Evolutionary conservation across 2,329 filamentous ascomycete genomes (phyloP), one percentile per base, ranked within the genome.

Genomic region (Nigrograna mackinnonii): DNA sequence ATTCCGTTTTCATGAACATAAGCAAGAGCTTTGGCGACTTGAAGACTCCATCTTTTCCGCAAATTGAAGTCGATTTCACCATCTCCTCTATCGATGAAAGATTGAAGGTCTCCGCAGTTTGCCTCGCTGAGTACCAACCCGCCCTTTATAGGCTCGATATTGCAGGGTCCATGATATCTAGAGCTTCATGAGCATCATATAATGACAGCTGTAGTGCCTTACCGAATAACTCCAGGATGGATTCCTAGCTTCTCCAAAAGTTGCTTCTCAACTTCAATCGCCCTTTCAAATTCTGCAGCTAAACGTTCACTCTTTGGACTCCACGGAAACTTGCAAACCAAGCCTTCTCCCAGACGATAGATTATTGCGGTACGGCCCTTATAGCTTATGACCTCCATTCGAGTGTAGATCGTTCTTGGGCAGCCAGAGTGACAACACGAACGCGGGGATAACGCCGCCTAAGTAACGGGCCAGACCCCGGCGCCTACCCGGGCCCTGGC

Each of bases 161-260:
- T n/a, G n/a, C 46, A 51, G 21, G 35, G 43, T 32, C 47, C 35
- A 28, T 47, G 42, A 22, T 48, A 22, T 37, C 48, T 44, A 33
- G 24, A 39, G 32, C 41, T 44, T 24, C n/a, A n/a, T n/a, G n/a
- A n/a, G n/a, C n/a, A n/a, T n/a, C n/a, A n/a, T n/a, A n/a, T n/a
- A n/a, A n/a, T n/a, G n/a, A n/a, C n/a, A n/a, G n/a, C n/a, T n/a
- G n/a, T n/a, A n/a, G n/a, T n/a, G 39, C 45, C 34, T 51, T 34
- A 35, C 39, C 19, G 16, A 51, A 43, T 22, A 48, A 35, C 33
- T 6, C 37, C 20, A 4, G 37, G 26, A 33, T 39, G 37, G 20
- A 20, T 14, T 20, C 37, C 26, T 33, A 32, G 37, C 26, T 26
- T 4, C n/a, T 31, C 18, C 20, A 32, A 3, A 19, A 39, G 36